A percentile compares a stretch with the other conserved stretches of the same genome.
phyloP scores from a whole-genome alignment of 495 filamentous ascomycete genomes.

The Polyplosphaeria fusca region DNA sequence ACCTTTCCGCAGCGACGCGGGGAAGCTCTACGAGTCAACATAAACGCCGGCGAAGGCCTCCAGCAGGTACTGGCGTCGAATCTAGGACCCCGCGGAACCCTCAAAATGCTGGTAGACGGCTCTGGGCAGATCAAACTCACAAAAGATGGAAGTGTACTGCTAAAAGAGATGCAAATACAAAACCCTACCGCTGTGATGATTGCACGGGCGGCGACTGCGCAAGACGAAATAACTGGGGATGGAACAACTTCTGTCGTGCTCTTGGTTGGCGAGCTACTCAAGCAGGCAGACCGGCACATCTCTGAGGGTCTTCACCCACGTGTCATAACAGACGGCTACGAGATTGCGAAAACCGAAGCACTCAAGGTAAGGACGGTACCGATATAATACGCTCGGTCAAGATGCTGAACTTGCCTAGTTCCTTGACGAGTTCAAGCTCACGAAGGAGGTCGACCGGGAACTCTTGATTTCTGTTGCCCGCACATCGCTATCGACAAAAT shows the following conservation, averaged over 20 bases:
- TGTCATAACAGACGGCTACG: conserved; percentile 96
- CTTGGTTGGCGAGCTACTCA: conserved; percentile 91
- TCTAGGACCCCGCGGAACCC: conserved; percentile 85
- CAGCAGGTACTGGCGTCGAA: conserved; percentile 85
- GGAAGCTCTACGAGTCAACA: conserved; percentile 94
- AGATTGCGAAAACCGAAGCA: conserved; percentile 90
- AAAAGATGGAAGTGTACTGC: conserved; percentile 94
- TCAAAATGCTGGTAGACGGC: conserved; percentile 99
- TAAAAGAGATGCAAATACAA: conserved; percentile 94
- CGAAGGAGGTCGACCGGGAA: conserved; percentile 83
- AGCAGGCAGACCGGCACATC: conserved; percentile 94
- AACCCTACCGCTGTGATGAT: conserved; percentile 97
- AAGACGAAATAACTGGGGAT: conserved; percentile 98
- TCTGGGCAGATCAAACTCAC: conserved; percentile 98
- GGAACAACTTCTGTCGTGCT: conserved; percentile 96
- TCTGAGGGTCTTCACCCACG: conserved; percentile 91
- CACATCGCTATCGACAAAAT: conserved; percentile 91
- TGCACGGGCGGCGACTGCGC: conserved; percentile 91
- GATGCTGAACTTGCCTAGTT: conserved; percentile 55
- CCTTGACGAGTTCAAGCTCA: conserved; percentile 88
- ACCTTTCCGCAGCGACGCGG: conserved; percentile 70
- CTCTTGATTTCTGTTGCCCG: conserved; percentile 89
- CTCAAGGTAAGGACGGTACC: conserved; percentile 82
- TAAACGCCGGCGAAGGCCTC: conserved; percentile 80
- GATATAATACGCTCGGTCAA: no score